These are phyloP conservation scores for Cytospora paraplurivora DNA, from an alignment of 2,329 filamentous ascomycete genomes.

Conservation along the genomic window DNA sequence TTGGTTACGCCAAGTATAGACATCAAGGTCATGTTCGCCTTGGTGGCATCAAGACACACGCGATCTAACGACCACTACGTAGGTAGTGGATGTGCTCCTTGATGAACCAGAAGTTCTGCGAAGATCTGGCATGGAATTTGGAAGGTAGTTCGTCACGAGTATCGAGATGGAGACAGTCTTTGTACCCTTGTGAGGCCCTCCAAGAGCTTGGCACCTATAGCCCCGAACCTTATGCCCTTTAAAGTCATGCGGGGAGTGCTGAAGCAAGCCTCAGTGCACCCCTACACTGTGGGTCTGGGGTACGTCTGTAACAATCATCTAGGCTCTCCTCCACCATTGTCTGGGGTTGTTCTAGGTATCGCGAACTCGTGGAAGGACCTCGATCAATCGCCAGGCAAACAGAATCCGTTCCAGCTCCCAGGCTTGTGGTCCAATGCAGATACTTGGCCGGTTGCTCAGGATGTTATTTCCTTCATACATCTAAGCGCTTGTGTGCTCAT, in stretches of 20 bases:
- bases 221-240: not conserved
- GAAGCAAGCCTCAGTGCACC: not conserved
- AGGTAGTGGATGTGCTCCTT: not conserved
- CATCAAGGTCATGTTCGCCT: conserved; percentile 14
- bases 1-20: conserved; percentile 11
- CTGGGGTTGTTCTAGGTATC: conserved; percentile 8
- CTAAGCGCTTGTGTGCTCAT: conserved; percentile 9
- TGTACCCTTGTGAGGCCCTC: not conserved
- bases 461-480: not conserved
- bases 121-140: not conserved
- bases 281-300: not conserved
- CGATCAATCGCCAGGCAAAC: conserved; percentile 3
- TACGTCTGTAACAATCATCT: not conserved
- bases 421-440: not conserved
- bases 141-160: not conserved
- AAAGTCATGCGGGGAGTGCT: not conserved
- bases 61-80: conserved; percentile 3
- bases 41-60: conserved; percentile 7
- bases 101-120: conserved; percentile 1
- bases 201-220: conserved; percentile 6
- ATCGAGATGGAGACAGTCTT: too few relatives aligned
- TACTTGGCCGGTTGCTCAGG: not conserved
- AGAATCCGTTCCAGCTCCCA: conserved; percentile 7
- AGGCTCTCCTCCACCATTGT: not conserved
- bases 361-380: conserved; percentile 1